These are phyloP conservation scores for Dryas drummondii DNA, from an alignment of 306 rosid genomes.

Conservation along the genomic window DNA sequence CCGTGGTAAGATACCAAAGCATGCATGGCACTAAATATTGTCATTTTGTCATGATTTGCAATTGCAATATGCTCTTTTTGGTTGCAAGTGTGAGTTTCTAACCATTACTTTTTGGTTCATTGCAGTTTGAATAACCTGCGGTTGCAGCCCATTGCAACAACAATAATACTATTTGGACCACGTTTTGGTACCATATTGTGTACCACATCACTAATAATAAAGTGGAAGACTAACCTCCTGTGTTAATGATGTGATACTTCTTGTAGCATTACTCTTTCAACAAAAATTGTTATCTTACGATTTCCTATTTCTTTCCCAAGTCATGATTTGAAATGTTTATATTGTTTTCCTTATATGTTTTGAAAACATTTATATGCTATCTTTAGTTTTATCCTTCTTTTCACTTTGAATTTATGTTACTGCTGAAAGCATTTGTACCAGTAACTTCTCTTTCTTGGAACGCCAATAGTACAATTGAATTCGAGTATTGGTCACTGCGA, in stretches of 20 bases:
- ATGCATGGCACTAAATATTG: not conserved
- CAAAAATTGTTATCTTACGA: not conserved
- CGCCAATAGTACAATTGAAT: not conserved
- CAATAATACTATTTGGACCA: too few species aligned
- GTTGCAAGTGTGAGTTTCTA: not conserved
- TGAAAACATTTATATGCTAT: not conserved
- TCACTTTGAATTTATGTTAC: not conserved
- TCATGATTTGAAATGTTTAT: too few species aligned
- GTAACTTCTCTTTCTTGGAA: not conserved
- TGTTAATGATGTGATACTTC: too few species aligned
- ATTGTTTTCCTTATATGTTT: not conserved
- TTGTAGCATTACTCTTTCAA: too few species aligned
- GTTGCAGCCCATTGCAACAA: not conserved
- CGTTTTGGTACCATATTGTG: too few species aligned
- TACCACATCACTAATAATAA: too few species aligned
- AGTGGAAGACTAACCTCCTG: too few species aligned
- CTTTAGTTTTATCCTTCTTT: not conserved
- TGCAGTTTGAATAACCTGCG: slow-evolving; percentile 22
- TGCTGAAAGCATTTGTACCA: not conserved
- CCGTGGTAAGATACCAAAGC: slow-evolving; percentile 34
- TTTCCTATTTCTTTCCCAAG: not conserved
- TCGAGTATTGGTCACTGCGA: too few species aligned
- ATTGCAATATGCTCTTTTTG: not conserved
- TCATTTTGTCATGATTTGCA: not conserved
- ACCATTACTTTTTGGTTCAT: not conserved